These are phyloP conservation scores for Diaporthe destruens DNA, from an alignment of 2,329 filamentous ascomycete species.

Conservation along the genomic window DNA sequence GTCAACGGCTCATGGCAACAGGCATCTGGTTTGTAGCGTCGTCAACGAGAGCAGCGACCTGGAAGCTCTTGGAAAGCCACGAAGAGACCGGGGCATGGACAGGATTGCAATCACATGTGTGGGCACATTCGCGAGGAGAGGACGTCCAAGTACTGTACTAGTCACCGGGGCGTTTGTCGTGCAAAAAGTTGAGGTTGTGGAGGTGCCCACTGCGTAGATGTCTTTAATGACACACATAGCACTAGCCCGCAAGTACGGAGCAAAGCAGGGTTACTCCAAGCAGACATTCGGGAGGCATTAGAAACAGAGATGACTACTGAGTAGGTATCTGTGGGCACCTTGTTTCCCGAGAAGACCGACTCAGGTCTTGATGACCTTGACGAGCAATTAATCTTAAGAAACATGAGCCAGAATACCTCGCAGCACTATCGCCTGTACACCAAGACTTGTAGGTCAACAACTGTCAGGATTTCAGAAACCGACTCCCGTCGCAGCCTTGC, in stretches of 20 bases:
- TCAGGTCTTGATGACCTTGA: conserved; percentile 67
- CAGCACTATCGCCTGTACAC: neutral
- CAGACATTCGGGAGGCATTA: conserved; percentile 96
- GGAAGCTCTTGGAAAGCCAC: neutral
- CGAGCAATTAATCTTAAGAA: no score
- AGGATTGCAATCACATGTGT: neutral
- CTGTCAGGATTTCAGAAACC: neutral
- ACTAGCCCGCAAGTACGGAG: conserved; percentile 76
- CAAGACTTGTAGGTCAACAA: neutral
- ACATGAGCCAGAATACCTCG: neutral
- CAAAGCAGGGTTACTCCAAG: conserved; percentile 86
- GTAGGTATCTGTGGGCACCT: conserved; percentile 56
- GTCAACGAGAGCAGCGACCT: neutral
- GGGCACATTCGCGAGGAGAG: neutral
- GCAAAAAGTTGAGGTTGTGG: conserved; percentile 85
- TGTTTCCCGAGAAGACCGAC: conserved; percentile 85
- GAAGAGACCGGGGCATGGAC: no score
- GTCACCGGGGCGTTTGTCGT: conserved; percentile 56
- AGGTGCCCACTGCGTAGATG: conserved; percentile 70
- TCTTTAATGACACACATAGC: conserved; percentile 65
- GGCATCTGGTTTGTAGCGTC: neutral
- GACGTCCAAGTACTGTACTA: no score
- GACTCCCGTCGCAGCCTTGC: neutral
- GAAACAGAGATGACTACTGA: conserved; percentile 89
- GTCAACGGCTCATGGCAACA: neutral